Percentiles rank a stretch among this genome's conserved stretches.
These are phyloP conservation scores for Fraxinus platypoda DNA, from an alignment of 305 asterid species.

Conservation along the genomic window DNA sequence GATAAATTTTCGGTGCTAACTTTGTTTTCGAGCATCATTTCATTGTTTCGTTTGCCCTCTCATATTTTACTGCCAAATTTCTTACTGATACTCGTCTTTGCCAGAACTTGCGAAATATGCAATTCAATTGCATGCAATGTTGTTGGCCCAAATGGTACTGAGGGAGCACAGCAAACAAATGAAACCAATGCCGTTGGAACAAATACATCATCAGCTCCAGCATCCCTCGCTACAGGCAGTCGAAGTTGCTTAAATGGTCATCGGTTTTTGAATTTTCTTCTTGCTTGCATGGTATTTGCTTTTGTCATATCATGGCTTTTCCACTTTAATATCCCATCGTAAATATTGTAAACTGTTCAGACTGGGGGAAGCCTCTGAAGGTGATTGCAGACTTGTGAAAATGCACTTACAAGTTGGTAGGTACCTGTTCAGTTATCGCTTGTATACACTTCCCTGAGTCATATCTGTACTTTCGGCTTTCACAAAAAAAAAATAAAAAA, in stretches of 20 bases:
- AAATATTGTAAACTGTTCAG: constrained; percentile 8
- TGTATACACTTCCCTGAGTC: neutral
- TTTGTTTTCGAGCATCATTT: neutral
- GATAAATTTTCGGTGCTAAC: neutral
- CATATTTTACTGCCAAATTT: constrained; percentile 4
- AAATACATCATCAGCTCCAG: constrained; percentile 28
- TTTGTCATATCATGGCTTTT: constrained; percentile 95
- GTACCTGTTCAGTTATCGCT: neutral
- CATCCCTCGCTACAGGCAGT: constrained; percentile 40
- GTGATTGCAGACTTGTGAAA: neutral
- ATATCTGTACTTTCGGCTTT: neutral
- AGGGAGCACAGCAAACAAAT: constrained; percentile 39
- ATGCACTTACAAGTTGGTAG: neutral
- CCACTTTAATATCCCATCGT: constrained; percentile 78
- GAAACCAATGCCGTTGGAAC: constrained; percentile 32
- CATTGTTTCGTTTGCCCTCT: neutral
- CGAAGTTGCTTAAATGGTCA: constrained; percentile 73
- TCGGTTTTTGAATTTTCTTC: constrained; percentile 71
- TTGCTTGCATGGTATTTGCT: constrained; percentile 90
- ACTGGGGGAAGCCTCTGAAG: constrained; percentile 21
- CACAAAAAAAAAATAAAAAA: neutral
- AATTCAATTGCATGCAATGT: constrained; percentile 78
- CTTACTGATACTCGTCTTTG: neutral
- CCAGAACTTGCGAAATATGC: constrained; percentile 91
- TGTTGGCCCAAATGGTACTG: constrained; percentile 51